phyloP scores from a whole-genome alignment of 2,329 filamentous ascomycete species.

The Tolypocladium capitatum region DNA sequence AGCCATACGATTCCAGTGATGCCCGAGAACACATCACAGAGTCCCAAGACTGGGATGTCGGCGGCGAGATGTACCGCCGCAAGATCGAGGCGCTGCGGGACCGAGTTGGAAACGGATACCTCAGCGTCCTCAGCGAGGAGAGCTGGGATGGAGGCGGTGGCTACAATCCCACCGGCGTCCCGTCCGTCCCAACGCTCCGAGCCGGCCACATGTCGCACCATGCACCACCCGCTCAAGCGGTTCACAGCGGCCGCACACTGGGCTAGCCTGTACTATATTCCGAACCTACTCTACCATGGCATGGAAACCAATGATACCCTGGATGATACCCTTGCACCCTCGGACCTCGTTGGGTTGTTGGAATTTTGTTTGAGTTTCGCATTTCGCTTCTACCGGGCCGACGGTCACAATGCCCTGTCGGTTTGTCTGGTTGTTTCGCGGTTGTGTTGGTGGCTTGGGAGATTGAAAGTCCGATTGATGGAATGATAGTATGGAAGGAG shows the following conservation, averaged over 20 bases:
- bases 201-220: slow-evolving; percentile 18
- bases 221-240: slow-evolving; percentile 27
- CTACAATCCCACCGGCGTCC: slow-evolving; percentile 9
- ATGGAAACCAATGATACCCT: slow-evolving; percentile 5
- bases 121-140: slow-evolving; percentile 76
- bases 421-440: slow-evolving; percentile 6
- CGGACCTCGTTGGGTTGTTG: slow-evolving; percentile 9
- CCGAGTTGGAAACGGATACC: slow-evolving; percentile 76
- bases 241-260: slow-evolving; percentile 39
- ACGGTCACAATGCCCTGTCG: no score
- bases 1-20: background rate
- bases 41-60: slow-evolving; percentile 47
- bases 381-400: background rate
- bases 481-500: slow-evolving; percentile 18
- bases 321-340: slow-evolving; percentile 13
- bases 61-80: slow-evolving; percentile 69
- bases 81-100: slow-evolving; percentile 78
- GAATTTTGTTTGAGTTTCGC: background rate
- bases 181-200: slow-evolving; percentile 15
- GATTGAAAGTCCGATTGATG: slow-evolving; percentile 6
- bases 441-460: slow-evolving; percentile 7
- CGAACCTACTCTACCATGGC: background rate
- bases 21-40: slow-evolving; percentile 13
- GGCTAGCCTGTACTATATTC: slow-evolving; percentile 22
- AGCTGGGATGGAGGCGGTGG: slow-evolving; percentile 36